Percentiles rank a stretch among this genome's conserved stretches.
Evolutionary conservation across 805 yeast genomes (phyloP).

Genomic region (Suhomyces vadensis): DNA sequence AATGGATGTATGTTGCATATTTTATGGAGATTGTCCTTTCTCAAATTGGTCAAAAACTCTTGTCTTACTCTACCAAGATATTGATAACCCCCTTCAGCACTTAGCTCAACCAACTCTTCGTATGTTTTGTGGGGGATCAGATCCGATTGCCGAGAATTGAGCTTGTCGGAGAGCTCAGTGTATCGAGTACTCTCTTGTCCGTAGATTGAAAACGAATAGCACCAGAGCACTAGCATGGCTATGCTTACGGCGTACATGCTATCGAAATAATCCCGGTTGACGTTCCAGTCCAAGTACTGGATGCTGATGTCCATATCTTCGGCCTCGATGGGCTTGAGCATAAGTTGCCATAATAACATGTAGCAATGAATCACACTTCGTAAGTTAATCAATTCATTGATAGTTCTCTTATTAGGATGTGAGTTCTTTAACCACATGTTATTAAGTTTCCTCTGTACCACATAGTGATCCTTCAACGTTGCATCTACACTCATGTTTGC

Average conservation of each 20-base stretch:
- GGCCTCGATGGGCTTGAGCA: constrained; percentile 31
- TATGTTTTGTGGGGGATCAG: constrained; percentile 13
- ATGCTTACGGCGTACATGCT: constrained; percentile 37
- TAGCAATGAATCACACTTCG: constrained; percentile 42
- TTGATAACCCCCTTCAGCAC: constrained; percentile 40
- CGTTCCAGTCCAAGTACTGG: constrained; percentile 29
- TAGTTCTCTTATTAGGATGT: constrained; percentile 22
- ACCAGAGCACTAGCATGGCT: constrained; percentile 42
- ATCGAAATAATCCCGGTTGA: constrained; percentile 38
- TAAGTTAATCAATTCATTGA: constrained; percentile 31
- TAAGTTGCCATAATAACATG: constrained; percentile 40
- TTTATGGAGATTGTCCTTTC: constrained; percentile 24
- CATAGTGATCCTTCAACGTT: constrained; percentile 33
- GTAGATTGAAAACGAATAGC: constrained; percentile 34
- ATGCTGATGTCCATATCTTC: constrained; percentile 14
- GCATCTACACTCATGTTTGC: constrained; percentile 62
- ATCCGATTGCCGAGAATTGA: constrained; percentile 1
- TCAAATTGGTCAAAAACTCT: constrained; percentile 32
- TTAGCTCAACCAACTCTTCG: constrained; percentile 25
- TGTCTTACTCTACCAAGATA: constrained; percentile 36
- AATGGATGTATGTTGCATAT: constrained; percentile 25
- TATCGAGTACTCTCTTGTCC: constrained; percentile 34
- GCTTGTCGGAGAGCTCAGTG: constrained; percentile 15
- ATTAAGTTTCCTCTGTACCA: constrained; percentile 35
- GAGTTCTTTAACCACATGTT: constrained; percentile 46